These are phyloP conservation scores for Lodderomyces metapsilosis DNA, from an alignment of 1,139 yeast species.

Conservation along the genomic window DNA sequence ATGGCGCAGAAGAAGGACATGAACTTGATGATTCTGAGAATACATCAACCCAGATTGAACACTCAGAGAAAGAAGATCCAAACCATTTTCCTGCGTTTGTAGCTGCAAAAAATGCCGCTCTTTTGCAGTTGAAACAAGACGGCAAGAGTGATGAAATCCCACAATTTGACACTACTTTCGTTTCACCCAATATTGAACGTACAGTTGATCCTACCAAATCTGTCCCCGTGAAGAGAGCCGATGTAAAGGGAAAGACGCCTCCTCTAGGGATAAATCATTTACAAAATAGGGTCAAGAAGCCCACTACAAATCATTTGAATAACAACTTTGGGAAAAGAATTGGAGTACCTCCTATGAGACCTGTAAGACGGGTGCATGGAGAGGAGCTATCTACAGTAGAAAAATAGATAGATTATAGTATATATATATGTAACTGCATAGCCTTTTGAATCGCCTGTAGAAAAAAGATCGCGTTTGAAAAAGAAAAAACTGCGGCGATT, in stretches of 20 bases:
- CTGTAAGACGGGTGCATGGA: slow-evolving; percentile 2
- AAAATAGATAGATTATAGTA: not conserved
- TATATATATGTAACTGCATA: not conserved
- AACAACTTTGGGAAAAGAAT: slow-evolving; percentile 12
- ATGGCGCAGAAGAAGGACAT: slow-evolving; percentile 24
- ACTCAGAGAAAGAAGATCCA: not conserved
- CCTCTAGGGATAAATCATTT: slow-evolving; percentile 13
- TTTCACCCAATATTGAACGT: slow-evolving; percentile 50
- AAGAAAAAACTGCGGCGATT: not conserved
- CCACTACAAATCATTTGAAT: slow-evolving; percentile 9
- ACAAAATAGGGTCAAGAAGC: slow-evolving; percentile 10
- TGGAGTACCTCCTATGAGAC: slow-evolving; percentile 13
- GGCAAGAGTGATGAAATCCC: slow-evolving; percentile 31
- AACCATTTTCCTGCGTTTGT: slow-evolving; percentile 41
- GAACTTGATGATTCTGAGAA: not conserved
- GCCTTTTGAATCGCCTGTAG: too few relatives aligned
- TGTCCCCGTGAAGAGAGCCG: slow-evolving; percentile 52
- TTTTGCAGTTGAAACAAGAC: slow-evolving; percentile 45
- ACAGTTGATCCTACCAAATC: slow-evolving; percentile 61
- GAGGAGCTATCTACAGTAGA: slow-evolving; percentile 1
- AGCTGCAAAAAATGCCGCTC: slow-evolving; percentile 57
- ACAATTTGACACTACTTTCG: slow-evolving; percentile 47
- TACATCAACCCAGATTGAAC: not conserved
- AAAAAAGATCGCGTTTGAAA: not conserved
- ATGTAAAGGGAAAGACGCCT: slow-evolving; percentile 19